Evolutionary conservation across 306 rosid genomes (phyloP), one percentile per base, ranked within the genome.

Genomic region (Gleditsia sinensis): DNA sequence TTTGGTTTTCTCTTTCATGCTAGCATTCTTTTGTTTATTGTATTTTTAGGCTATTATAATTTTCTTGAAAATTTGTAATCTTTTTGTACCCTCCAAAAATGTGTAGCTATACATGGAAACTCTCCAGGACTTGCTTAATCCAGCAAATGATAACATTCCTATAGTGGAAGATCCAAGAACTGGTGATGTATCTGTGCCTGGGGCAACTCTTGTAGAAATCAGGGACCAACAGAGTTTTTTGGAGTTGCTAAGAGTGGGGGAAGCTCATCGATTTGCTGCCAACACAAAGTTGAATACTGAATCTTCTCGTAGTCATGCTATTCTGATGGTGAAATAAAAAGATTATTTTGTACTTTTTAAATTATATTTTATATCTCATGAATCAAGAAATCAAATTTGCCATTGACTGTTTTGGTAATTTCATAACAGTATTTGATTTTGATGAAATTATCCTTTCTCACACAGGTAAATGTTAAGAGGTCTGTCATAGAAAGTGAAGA

Each of bases 261-360:
- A 94, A 86, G 81, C 90, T 63, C 92, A 94, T 73, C 90, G 98
- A 40, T 46, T 88, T 34, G 94, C 98, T 74, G 98, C 98, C 49
- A 94, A 94, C 86, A 94, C 98, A 50, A 94, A 87, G 74, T 84
- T 91, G 92, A 94, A 91, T 83, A 90, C 96, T 1, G 98, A 94
- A 77, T 94, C 97, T 63, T 94, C 98, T 51, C 93, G 98, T 63
- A 94, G 98, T 85, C 98, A 94, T 73, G 98, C 97, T 34, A 91
- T 94, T 80, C 86, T 94, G 75, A 85, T 87, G 97, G 98, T 91
- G 84, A 85, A 78, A 77, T 77, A 63, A 81, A 78, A 64, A 63
- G 28, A 75, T 76, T 76, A 72, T 55, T 43, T 32, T 37, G 62
- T 32, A 13, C 34, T 36, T 75, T 65, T 81, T 42, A 27, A 39